A percentile compares a stretch with the other conserved stretches of the same genome.
These are phyloP conservation scores for Aspergillus candidus DNA, from an alignment of 2,329 filamentous ascomycete genomes.

Conservation along the genomic window DNA sequence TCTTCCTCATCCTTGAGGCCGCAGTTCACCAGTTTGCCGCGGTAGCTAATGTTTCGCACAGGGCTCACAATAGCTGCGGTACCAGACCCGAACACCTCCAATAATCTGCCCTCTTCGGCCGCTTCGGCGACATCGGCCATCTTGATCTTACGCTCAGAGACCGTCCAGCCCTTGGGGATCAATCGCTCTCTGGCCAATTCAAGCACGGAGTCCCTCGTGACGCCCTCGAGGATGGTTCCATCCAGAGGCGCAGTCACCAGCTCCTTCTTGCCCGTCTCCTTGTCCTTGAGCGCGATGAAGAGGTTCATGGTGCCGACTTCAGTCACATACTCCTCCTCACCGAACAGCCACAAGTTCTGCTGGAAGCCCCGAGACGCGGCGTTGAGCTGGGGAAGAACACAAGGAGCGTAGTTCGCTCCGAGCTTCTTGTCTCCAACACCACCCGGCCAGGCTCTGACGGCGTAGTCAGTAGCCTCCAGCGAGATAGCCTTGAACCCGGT, in stretches of 20 bases:
- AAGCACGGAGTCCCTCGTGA: slow-evolving; percentile 89
- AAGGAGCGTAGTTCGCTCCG: slow-evolving; percentile 98
- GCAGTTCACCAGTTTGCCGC: slow-evolving; percentile 72
- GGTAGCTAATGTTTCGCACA: slow-evolving; percentile 83
- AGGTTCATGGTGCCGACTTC: slow-evolving; percentile 99
- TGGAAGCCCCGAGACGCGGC: slow-evolving; percentile 89
- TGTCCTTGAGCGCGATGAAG: slow-evolving; percentile 79
- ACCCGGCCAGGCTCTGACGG: slow-evolving; percentile 94
- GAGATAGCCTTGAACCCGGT: slow-evolving; percentile 97
- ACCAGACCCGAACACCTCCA: slow-evolving; percentile 91
- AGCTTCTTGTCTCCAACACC: slow-evolving; percentile 98
- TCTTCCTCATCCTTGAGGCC: slow-evolving; percentile 75
- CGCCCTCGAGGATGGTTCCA: slow-evolving; percentile 91
- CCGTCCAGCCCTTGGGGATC: slow-evolving; percentile 76
- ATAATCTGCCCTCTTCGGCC: slow-evolving; percentile 71
- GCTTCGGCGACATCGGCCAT: slow-evolving; percentile 83
- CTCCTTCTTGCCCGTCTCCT: slow-evolving; percentile 83
- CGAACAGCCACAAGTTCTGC: slow-evolving; percentile 97
- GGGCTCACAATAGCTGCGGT: slow-evolving; percentile 93
- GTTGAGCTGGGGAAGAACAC: slow-evolving; percentile 91
- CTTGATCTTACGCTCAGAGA: slow-evolving; percentile 84
- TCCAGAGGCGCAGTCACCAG: slow-evolving; percentile 92
- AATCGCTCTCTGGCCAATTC: slow-evolving; percentile 77
- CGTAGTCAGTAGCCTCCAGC: slow-evolving; percentile 92
- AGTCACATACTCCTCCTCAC: slow-evolving; percentile 89